These are phyloP conservation scores for Chloris gayana DNA, from an alignment of 176 grass and related monocot genomes.

Conservation along the genomic window DNA sequence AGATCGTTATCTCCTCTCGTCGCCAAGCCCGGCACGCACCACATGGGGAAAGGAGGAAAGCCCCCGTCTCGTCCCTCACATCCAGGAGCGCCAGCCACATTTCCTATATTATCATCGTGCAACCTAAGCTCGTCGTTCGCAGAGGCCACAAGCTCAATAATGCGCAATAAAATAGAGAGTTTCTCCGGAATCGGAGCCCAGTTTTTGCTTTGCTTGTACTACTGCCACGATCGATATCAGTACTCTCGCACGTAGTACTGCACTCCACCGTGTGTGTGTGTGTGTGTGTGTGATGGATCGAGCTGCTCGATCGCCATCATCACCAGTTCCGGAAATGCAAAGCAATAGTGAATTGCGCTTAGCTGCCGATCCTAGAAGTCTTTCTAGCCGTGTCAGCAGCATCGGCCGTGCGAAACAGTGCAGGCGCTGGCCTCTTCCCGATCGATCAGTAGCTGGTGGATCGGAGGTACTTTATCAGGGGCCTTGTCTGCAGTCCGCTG, in stretches of 20 bases:
- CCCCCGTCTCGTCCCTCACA: neutral
- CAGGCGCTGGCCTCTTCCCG: neutral
- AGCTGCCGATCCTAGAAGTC: neutral
- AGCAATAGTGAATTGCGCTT: neutral
- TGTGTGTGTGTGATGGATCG: neutral
- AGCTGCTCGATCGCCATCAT: neutral
- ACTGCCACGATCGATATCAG: neutral
- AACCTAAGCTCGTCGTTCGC: neutral
- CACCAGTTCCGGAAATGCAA: constrained; percentile 1
- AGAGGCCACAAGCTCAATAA: neutral
- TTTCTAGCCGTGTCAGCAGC: neutral
- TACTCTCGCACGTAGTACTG: neutral
- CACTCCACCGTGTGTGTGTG: too few relatives aligned
- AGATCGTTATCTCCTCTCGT: constrained; percentile 29
- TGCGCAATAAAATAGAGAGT: neutral
- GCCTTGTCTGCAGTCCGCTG: constrained; percentile 14
- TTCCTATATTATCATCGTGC: constrained; percentile 13
- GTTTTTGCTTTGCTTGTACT: neutral
- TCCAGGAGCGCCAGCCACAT: neutral
- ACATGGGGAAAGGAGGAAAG: constrained; percentile 45
- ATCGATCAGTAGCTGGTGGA: neutral
- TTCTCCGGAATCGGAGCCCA: neutral
- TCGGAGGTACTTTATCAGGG: constrained; percentile 3
- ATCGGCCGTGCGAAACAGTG: neutral
- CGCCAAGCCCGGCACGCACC: constrained; percentile 45